Evolutionary conservation across 2,329 filamentous ascomycete genomes (phyloP).

Genomic region (Fusarium nurragi): DNA sequence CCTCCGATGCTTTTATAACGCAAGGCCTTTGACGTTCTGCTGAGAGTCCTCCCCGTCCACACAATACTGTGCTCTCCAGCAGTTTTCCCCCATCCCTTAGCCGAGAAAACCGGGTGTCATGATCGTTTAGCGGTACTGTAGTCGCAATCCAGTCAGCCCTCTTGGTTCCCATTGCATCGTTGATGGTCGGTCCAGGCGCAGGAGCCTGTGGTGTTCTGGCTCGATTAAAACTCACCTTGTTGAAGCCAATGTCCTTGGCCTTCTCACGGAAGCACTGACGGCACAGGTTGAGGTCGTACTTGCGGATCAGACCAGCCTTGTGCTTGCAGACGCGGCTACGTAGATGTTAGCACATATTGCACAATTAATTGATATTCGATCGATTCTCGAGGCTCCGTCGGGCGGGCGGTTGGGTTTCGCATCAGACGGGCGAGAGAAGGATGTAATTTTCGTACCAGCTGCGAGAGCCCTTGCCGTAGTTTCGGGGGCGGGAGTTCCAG

Average conservation of each 20-base stretch:
- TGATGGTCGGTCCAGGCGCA: neutral
- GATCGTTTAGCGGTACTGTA: slow-evolving; percentile 53
- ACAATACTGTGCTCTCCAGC: slow-evolving; percentile 34
- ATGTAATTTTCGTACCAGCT: slow-evolving; percentile 75
- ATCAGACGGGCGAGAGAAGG: slow-evolving; percentile 4
- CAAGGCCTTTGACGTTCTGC: slow-evolving; percentile 48
- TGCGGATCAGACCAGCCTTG: slow-evolving; percentile 98
- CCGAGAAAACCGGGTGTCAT: slow-evolving; percentile 43
- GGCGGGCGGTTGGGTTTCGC: slow-evolving; percentile 6
- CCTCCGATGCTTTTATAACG: slow-evolving; percentile 52
- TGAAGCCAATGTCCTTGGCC: slow-evolving; percentile 76
- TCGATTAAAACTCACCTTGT: slow-evolving; percentile 64
- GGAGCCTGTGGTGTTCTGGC: neutral
- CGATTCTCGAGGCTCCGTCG: slow-evolving; percentile 3
- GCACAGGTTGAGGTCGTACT: slow-evolving; percentile 95
- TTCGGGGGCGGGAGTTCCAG: slow-evolving; percentile 98
- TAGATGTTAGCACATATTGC: slow-evolving; percentile 45
- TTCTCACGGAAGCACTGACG: slow-evolving; percentile 83
- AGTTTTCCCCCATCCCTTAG: slow-evolving; percentile 31
- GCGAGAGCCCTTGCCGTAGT: slow-evolving; percentile 96
- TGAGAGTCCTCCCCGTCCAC: slow-evolving; percentile 40
- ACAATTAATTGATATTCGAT: slow-evolving; percentile 10
- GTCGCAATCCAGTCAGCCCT: slow-evolving; percentile 30
- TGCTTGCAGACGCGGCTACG: slow-evolving; percentile 80
- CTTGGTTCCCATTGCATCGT: neutral